These are phyloP conservation scores for Pseudozyma tsukubaensis DNA, from an alignment of 1,284 basidiomycete species.

Conservation along the genomic window DNA sequence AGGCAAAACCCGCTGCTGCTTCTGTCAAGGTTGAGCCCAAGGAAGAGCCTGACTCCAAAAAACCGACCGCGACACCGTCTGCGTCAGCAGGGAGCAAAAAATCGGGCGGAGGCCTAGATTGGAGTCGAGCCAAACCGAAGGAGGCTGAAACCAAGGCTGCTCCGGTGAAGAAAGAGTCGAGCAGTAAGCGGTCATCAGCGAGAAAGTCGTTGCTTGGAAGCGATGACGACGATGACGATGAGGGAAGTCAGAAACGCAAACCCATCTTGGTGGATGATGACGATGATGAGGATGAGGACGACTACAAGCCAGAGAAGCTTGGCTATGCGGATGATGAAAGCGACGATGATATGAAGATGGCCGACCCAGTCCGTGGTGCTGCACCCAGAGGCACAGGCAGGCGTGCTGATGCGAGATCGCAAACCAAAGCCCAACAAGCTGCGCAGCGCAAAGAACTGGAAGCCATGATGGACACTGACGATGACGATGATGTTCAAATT, in stretches of 20 bases:
- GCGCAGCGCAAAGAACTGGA: slow-evolving; percentile 43
- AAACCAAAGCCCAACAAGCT: slow-evolving; percentile 32
- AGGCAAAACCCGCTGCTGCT: slow-evolving; percentile 5
- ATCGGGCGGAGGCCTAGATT: slow-evolving; percentile 24
- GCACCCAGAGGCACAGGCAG: slow-evolving; percentile 36
- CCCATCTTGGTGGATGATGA: slow-evolving; percentile 15
- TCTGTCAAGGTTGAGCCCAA: slow-evolving; percentile 18
- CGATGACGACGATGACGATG: slow-evolving; percentile 51
- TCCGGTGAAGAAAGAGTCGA: slow-evolving; percentile 18
- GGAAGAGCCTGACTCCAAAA: slow-evolving; percentile 16
- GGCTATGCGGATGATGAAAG: slow-evolving; percentile 45
- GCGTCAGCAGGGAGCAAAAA: slow-evolving; percentile 8
- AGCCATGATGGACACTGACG: slow-evolving; percentile 50
- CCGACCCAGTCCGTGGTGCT: slow-evolving; percentile 13
- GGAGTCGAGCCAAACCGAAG: slow-evolving; percentile 48
- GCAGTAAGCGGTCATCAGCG: slow-evolving; percentile 17
- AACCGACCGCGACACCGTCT: slow-evolving; percentile 13
- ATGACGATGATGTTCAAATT: slow-evolving; percentile 22
- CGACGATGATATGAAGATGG: slow-evolving; percentile 21
- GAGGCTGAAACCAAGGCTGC: slow-evolving; percentile 17
- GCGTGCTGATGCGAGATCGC: slow-evolving; percentile 34
- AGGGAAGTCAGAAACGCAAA: slow-evolving; percentile 18
- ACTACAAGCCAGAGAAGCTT: slow-evolving; percentile 39
- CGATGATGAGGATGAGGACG: slow-evolving; percentile 41
- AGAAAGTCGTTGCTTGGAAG: slow-evolving; percentile 37